Evolutionary conservation across 805 yeast genomes (phyloP).

Genomic region (Teunomyces tritomae): DNA sequence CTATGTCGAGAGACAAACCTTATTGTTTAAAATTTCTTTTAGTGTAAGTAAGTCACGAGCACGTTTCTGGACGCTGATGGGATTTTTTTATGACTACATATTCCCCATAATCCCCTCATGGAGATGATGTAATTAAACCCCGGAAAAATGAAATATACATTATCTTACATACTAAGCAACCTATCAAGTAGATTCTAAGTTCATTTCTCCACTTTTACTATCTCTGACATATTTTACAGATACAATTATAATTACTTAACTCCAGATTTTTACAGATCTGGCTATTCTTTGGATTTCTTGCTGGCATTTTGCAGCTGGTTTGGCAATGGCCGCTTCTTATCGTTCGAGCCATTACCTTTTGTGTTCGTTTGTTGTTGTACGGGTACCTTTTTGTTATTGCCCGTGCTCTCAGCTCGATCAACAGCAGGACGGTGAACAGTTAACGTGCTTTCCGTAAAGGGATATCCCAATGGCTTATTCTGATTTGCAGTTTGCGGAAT

Average conservation of each 20-base stretch:
- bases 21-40: not conserved
- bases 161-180: no score
- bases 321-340: slow-evolving; percentile 6
- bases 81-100: not conserved
- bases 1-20: not conserved
- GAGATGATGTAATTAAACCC: no score
- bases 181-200: not conserved
- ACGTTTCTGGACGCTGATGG: not conserved
- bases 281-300: slow-evolving; percentile 6
- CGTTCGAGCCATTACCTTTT: slow-evolving; percentile 1
- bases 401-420: slow-evolving; percentile 9
- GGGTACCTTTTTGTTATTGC: not conserved
- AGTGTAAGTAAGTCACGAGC: not conserved
- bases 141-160: no score
- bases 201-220: not conserved
- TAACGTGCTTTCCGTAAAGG: slow-evolving; percentile 28
- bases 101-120: not conserved
- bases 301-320: slow-evolving; percentile 1
- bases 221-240: not conserved
- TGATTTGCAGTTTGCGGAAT: not conserved
- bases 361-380: not conserved
- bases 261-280: not conserved
- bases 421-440: slow-evolving; percentile 30
- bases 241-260: not conserved
- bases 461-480: slow-evolving; percentile 15